A percentile compares a stretch with the other conserved stretches of the same genome.
These are phyloP conservation scores for Centrapalus pauciflorus DNA, from an alignment of 129 eudicot species.

Conservation along the genomic window DNA sequence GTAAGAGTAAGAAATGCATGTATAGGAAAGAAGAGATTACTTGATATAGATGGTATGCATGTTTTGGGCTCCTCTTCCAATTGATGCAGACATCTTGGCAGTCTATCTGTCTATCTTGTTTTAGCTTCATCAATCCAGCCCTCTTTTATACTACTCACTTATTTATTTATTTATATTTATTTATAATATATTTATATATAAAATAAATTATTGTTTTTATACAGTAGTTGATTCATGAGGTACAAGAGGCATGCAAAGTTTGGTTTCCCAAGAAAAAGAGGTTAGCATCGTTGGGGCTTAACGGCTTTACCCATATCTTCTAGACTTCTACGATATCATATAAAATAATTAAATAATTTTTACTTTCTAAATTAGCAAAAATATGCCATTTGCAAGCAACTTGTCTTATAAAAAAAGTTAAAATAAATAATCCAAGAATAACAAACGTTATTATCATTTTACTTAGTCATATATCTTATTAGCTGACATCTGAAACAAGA, in stretches of 20 bases:
- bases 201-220: neutral
- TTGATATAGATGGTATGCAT: slow-evolving; percentile 53
- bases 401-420: no score
- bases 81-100: slow-evolving; percentile 52
- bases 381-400: no score
- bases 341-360: neutral
- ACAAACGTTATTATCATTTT: no score
- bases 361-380: neutral
- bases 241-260: slow-evolving; percentile 24
- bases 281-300: slow-evolving; percentile 12
- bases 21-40: slow-evolving; percentile 33
- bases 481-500: no score
- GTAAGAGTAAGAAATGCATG: neutral
- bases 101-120: neutral
- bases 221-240: slow-evolving; percentile 16
- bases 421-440: no score
- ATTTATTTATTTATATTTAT: neutral
- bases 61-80: slow-evolving; percentile 81
- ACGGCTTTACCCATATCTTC: slow-evolving; percentile 11
- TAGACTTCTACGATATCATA: slow-evolving; percentile 4
- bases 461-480: no score
- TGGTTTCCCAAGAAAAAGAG: slow-evolving; percentile 42
- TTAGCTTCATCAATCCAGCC: slow-evolving; percentile 9
- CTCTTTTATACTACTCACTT: slow-evolving; percentile 23
- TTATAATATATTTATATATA: neutral